Percentiles rank a stretch among this genome's conserved stretches.
These are phyloP conservation scores for Corynascus novoguineensis DNA, from an alignment of 495 filamentous ascomycete species.

Conservation along the genomic window DNA sequence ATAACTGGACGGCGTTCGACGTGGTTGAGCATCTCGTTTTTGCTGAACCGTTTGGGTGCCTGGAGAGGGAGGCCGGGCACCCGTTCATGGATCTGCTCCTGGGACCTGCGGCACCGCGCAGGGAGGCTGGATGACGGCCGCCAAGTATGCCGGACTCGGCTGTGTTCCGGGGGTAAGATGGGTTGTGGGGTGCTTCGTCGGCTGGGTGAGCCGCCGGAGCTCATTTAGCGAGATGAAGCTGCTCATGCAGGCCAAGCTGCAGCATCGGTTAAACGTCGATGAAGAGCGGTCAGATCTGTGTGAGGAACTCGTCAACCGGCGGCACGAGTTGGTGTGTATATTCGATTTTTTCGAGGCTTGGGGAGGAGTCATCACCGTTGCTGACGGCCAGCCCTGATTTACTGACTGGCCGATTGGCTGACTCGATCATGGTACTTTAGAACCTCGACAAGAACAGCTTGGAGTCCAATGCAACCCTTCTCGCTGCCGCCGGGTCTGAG, in stretches of 20 bases:
- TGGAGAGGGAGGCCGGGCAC: not conserved
- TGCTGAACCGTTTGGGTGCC: constrained; percentile 38
- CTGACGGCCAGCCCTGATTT: no score
- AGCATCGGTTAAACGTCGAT: constrained; percentile 34
- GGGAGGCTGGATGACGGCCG: constrained; percentile 49
- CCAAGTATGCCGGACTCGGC: constrained; percentile 8
- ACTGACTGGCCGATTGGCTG: not conserved
- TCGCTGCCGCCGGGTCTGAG: constrained; percentile 52
- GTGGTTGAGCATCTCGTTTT: constrained; percentile 57
- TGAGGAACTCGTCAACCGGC: constrained; percentile 42
- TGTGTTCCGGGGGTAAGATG: not conserved
- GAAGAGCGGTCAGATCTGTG: constrained; percentile 44
- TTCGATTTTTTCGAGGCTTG: not conserved
- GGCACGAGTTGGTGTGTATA: constrained; percentile 38
- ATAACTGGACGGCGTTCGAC: constrained; percentile 57
- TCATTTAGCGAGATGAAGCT: constrained; percentile 24
- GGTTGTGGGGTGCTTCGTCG: not conserved
- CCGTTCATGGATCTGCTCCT: constrained; percentile 36
- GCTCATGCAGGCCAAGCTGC: constrained; percentile 36
- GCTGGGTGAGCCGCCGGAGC: no score
- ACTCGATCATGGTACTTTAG: not conserved
- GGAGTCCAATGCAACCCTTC: constrained; percentile 35
- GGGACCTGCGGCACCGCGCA: constrained; percentile 37
- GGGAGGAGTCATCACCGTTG: no score
- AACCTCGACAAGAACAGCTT: constrained; percentile 14